Base-by-base conservation (phyloP, 495 filamentous ascomycete species). In the Penicillium bialowiezense region DNA sequence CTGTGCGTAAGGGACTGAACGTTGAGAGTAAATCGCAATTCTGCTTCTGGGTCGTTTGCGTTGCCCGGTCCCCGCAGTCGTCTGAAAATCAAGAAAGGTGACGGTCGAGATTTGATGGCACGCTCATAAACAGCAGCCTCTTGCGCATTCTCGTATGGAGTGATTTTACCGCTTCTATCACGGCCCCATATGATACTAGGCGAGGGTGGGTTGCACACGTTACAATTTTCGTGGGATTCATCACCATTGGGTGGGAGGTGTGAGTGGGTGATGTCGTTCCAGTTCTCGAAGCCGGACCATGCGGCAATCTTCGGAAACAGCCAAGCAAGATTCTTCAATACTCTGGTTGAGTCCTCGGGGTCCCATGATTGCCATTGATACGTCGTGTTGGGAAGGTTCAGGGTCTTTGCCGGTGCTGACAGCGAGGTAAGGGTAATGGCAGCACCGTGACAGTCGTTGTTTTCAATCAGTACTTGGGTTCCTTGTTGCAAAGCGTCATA, bases 1-100 rank as follows among this genome's bases (percentile, higher is more conserved):
- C 74, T 66, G 54, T 89, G 85, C 1, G 78, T 64, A 12, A 88
- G 61, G 0, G 78, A 72, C 12, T 72, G 63, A 12, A 84, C 44
- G 49, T 86, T 84, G 1, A 85, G 49, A 0, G 74, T 74, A 33
- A 88, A 67, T 12, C 63, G 65, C 17, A 82, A 34, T 24, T 65
- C 49, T 2, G 62, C 60, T 23, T 62, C 32, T 10, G n/a, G n/a
- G n/a, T 48, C 57, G 15, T 58, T 39, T 8, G 61, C 50, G 37
- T 67, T 58, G 5, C n/a, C n/a, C n/a, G n/a, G n/a, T n/a, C n/a
- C n/a, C n/a, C n/a, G n/a, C n/a, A 74, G 56, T 9, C 52, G 55
- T 4, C 69, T 44, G 37, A 77, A 72, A 3, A 77, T 66, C 23
- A 74, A 46, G 15, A 85, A 75, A 0, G 75, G 58, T 0, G 65